Evolutionary conservation across 192 early-diverging fungal genomes (phyloP).

Genomic region (Coemansia sp.): DNA sequence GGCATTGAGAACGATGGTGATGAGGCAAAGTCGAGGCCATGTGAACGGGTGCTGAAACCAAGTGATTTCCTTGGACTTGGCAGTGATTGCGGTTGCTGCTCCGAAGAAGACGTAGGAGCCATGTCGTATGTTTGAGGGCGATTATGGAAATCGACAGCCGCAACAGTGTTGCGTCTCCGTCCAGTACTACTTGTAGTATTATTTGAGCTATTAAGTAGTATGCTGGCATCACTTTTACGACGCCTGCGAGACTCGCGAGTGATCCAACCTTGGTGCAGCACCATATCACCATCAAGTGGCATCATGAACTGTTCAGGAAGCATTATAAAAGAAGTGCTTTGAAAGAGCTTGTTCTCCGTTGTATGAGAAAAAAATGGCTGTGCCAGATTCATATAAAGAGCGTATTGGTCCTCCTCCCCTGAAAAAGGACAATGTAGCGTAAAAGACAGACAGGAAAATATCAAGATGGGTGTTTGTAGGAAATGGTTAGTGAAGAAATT

Average conservation of each 20-base stretch:
- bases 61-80: background rate
- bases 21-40: background rate
- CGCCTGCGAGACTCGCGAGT: conserved; percentile 36
- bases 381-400: background rate
- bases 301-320: conserved; percentile 20
- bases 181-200: conserved; percentile 1
- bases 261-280: conserved; percentile 29
- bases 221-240: conserved; percentile 35
- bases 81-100: background rate
- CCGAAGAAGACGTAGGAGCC: background rate
- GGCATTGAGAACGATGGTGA: background rate
- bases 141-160: conserved; percentile 7
- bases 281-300: conserved; percentile 32
- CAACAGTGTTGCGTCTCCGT: conserved; percentile 43
- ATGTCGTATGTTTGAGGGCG: background rate
- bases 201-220: conserved; percentile 17
- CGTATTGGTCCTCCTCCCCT: background rate
- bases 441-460: conserved; percentile 1
- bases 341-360: background rate
- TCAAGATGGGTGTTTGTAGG: background rate
- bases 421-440: background rate
- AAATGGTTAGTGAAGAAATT: too few species aligned
- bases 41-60: background rate
- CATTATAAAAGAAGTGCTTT: conserved; percentile 7
- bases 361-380: background rate